These are phyloP conservation scores for Barbarea vulgaris DNA, from an alignment of 345 rosid genomes.

Conservation along the genomic window DNA sequence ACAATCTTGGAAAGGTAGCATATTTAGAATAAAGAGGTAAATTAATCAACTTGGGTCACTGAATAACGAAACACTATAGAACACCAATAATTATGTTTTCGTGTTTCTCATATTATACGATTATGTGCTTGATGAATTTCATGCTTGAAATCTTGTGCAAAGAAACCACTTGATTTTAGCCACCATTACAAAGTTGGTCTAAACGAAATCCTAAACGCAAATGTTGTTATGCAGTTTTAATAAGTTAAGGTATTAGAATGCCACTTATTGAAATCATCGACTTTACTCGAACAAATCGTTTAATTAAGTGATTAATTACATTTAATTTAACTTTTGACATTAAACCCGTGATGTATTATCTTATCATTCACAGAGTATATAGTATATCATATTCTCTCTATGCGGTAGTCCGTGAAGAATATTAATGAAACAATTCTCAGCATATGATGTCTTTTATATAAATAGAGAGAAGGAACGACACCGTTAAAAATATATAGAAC, in stretches of 20 bases:
- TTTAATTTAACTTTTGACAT: neutral
- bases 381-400: neutral
- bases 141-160: constrained; percentile 35
- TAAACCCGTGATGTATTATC: neutral
- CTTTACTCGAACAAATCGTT: constrained; percentile 17
- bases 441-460: neutral
- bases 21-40: constrained; percentile 20
- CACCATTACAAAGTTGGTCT: constrained; percentile 13
- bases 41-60: constrained; percentile 23
- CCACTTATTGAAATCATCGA: constrained; percentile 10
- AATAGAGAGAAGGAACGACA: neutral
- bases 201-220: constrained; percentile 10
- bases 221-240: constrained; percentile 16
- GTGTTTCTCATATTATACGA: constrained; percentile 11
- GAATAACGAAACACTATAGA: constrained; percentile 12
- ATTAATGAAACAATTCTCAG: neutral
- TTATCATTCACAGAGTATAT: neutral
- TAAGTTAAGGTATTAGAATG: constrained; percentile 22
- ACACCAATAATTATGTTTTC: constrained; percentile 17
- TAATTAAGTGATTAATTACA: neutral
- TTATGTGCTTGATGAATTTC: constrained; percentile 6
- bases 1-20: constrained; percentile 12
- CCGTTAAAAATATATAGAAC: neutral
- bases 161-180: constrained; percentile 5
- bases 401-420: neutral